Evolutionary conservation across 1,139 yeast genomes (phyloP).

Genomic region (Debaryomycetaceae sp.): DNA sequence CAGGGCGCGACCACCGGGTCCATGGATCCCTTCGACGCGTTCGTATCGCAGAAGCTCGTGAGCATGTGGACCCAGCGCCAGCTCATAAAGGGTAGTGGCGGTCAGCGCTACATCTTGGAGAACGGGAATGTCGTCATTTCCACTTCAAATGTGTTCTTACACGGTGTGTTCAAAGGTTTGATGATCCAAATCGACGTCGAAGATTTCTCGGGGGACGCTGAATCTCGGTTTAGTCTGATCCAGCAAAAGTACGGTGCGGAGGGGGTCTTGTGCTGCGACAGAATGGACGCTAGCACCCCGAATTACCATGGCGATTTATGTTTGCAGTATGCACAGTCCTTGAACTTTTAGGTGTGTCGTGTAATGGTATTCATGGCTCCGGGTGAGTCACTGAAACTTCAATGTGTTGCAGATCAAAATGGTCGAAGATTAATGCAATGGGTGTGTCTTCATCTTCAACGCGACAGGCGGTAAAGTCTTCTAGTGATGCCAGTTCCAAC

Average conservation of each 20-base stretch:
- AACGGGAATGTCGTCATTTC: slow-evolving; percentile 38
- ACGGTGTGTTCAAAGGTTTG: slow-evolving; percentile 65
- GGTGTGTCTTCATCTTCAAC: too few species aligned
- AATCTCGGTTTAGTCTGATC: slow-evolving; percentile 9
- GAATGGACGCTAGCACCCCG: slow-evolving; percentile 15
- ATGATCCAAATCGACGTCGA: slow-evolving; percentile 43
- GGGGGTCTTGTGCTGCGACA: slow-evolving; percentile 25
- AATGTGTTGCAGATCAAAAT: too few species aligned
- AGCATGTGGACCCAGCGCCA: slow-evolving; percentile 67
- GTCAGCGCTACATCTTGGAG: slow-evolving; percentile 46
- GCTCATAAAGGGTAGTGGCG: slow-evolving; percentile 70
- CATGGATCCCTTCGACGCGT: slow-evolving; percentile 37
- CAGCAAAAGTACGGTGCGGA: slow-evolving; percentile 30
- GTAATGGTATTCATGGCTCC: too few species aligned
- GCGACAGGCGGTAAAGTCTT: too few species aligned
- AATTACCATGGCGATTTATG: slow-evolving; percentile 36
- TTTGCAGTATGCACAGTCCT: slow-evolving; percentile 34
- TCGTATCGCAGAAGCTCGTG: slow-evolving; percentile 48
- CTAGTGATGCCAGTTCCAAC: too few species aligned
- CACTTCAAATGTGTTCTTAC: slow-evolving; percentile 62
- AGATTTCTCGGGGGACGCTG: slow-evolving; percentile 9
- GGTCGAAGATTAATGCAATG: too few species aligned
- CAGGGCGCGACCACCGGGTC: slow-evolving; percentile 38
- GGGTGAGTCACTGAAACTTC: too few species aligned
- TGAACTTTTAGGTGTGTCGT: slow-evolving; percentile 30